A percentile compares a stretch with the other conserved stretches of the same genome.
These are phyloP conservation scores for Heterobasidion irregulare DNA, from an alignment of 1,284 basidiomycete species.

Conservation along the genomic window DNA sequence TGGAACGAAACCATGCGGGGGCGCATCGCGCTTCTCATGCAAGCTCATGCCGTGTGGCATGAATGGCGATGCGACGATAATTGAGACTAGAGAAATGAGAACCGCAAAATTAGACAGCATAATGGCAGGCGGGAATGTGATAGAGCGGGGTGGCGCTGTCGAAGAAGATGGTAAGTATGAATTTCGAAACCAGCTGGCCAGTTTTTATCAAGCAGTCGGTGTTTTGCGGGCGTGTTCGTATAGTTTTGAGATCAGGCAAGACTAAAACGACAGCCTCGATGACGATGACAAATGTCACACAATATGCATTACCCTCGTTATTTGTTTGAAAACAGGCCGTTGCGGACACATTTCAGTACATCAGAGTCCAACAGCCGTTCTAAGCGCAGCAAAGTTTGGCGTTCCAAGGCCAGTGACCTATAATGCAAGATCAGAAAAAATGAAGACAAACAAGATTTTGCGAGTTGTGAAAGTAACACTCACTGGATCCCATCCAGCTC, in stretches of 20 bases:
- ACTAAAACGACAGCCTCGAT: too few relatives aligned
- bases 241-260: too few relatives aligned
- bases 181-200: too few relatives aligned
- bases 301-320: too few relatives aligned
- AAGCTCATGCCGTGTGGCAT: conserved; percentile 11
- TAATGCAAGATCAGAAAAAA: conserved; percentile 27
- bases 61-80: neutral
- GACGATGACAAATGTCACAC: too few relatives aligned
- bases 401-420: conserved; percentile 22
- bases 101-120: neutral
- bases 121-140: too few relatives aligned
- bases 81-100: neutral
- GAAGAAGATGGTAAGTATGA: too few relatives aligned
- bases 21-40: conserved; percentile 18
- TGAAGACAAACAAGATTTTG: neutral
- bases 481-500: neutral
- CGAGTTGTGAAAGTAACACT: neutral
- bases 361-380: neutral
- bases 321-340: too few relatives aligned
- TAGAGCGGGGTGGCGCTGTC: too few relatives aligned
- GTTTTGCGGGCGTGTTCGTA: too few relatives aligned
- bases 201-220: too few relatives aligned
- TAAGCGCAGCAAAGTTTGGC: conserved; percentile 19
- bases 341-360: too few relatives aligned
- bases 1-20: conserved; percentile 21